Percentiles rank a stretch among this genome's conserved stretches.
Evolutionary conservation across 2,329 filamentous ascomycete genomes (phyloP).

Genomic region (Colletotrichum lini): DNA sequence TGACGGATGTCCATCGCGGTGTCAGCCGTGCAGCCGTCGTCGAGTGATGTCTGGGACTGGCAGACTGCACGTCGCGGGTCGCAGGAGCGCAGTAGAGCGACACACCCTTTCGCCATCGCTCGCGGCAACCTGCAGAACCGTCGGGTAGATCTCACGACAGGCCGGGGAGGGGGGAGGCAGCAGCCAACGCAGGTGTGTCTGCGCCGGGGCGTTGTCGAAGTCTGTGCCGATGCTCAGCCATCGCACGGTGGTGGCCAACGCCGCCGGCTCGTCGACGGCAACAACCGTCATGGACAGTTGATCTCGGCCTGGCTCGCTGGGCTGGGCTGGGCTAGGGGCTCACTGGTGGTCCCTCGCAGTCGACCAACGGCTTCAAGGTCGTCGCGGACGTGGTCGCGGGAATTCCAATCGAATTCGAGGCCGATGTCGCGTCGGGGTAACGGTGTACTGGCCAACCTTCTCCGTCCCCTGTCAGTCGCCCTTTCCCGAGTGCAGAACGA

Average conservation of each 20-base stretch:
- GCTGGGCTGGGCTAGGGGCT: conserved; percentile 2
- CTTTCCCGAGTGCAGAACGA: neutral
- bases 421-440: conserved; percentile 25
- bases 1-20: conserved; percentile 26
- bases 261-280: conserved; percentile 4
- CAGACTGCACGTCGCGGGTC: neutral
- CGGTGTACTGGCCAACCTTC: conserved; percentile 22
- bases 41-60: conserved; percentile 4
- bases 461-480: conserved; percentile 2
- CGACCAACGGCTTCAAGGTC: conserved; percentile 7
- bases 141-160: conserved; percentile 25
- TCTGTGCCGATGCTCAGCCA: conserved; percentile 31
- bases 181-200: conserved; percentile 16
- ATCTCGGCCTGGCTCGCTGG: neutral
- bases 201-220: conserved; percentile 21
- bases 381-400: neutral
- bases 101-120: conserved; percentile 26
- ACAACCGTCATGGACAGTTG: conserved; percentile 14
- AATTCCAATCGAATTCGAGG: conserved; percentile 2
- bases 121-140: conserved; percentile 28
- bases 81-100: conserved; percentile 7
- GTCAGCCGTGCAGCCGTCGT: conserved; percentile 29
- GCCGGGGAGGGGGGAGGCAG: conserved; percentile 3
- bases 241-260: conserved; percentile 20
- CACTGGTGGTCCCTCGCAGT: conserved; percentile 16